Evolutionary conservation across 306 rosid genomes (phyloP).

Genomic region (Sechiopsis laciniata): DNA sequence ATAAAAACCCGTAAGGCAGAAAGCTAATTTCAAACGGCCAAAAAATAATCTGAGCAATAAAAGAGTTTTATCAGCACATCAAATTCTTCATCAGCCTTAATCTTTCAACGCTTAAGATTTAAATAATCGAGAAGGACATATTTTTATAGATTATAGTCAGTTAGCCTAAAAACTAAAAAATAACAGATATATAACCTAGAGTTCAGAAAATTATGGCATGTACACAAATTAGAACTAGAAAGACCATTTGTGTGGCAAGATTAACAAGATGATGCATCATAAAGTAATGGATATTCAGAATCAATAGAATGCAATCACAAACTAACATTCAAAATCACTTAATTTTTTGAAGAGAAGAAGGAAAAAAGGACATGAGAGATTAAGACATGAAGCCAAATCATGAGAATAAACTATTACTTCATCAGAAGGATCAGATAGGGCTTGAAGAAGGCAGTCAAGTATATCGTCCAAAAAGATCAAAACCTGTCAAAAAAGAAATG

Average conservation of each 20-base stretch:
- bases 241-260: not conserved
- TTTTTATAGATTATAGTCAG: not conserved
- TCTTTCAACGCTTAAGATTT: slow-evolving; percentile 11
- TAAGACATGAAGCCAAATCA: slow-evolving; percentile 12
- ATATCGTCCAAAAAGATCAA: slow-evolving; percentile 61
- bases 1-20: too few species aligned
- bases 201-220: not conserved
- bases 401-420: slow-evolving; percentile 45
- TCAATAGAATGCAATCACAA: not conserved
- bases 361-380: too few species aligned
- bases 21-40: not conserved
- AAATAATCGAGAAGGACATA: not conserved
- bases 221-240: not conserved
- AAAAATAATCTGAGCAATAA: not conserved
- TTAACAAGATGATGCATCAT: slow-evolving; percentile 1
- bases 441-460: slow-evolving; percentile 73
- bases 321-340: not conserved
- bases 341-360: not conserved
- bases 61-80: not conserved
- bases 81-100: slow-evolving; percentile 8
- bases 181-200: not conserved
- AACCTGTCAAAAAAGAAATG: slow-evolving; percentile 47
- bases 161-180: not conserved
- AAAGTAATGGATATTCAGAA: not conserved
- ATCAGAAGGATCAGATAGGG: slow-evolving; percentile 86